A percentile compares a stretch with the other conserved stretches of the same genome.
These are phyloP conservation scores for Rhizomucor pusillus DNA, from an alignment of 371 early-diverging fungal species.

Conservation along the genomic window DNA sequence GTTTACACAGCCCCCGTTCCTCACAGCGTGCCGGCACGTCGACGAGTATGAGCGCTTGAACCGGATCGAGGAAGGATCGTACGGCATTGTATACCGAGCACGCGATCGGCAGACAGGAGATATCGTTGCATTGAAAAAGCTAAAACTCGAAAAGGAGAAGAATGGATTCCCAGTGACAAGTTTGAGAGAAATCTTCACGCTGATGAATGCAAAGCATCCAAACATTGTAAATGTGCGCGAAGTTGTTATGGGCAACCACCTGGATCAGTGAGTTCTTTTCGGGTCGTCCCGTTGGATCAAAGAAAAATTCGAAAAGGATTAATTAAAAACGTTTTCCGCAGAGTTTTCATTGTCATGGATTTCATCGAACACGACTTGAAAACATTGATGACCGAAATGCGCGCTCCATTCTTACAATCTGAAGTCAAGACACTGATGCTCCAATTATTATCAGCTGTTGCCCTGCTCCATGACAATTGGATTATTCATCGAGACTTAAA, in stretches of 20 bases:
- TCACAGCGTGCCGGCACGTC: slow-evolving; percentile 69
- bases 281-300: background rate
- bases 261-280: slow-evolving; percentile 62
- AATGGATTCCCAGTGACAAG: slow-evolving; percentile 96
- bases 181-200: slow-evolving; percentile 88
- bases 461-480: slow-evolving; percentile 93
- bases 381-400: slow-evolving; percentile 86
- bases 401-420: slow-evolving; percentile 73
- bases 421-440: slow-evolving; percentile 92
- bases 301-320: no score
- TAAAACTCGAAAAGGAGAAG: slow-evolving; percentile 93
- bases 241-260: slow-evolving; percentile 79
- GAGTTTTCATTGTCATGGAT: slow-evolving; percentile 97
- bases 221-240: slow-evolving; percentile 95
- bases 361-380: slow-evolving; percentile 95
- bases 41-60: slow-evolving; percentile 90
- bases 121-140: slow-evolving; percentile 97
- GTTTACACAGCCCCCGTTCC: slow-evolving; percentile 6
- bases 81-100: slow-evolving; percentile 98
- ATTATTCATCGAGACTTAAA: slow-evolving; percentile 98
- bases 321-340: slow-evolving; percentile 14
- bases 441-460: slow-evolving; percentile 84
- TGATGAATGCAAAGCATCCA: slow-evolving; percentile 86
- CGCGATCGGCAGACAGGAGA: slow-evolving; percentile 86
- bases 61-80: slow-evolving; percentile 98